Base-by-base conservation (phyloP, 1,284 basidiomycete species). In the Cryptococcus deneoformans region DNA sequence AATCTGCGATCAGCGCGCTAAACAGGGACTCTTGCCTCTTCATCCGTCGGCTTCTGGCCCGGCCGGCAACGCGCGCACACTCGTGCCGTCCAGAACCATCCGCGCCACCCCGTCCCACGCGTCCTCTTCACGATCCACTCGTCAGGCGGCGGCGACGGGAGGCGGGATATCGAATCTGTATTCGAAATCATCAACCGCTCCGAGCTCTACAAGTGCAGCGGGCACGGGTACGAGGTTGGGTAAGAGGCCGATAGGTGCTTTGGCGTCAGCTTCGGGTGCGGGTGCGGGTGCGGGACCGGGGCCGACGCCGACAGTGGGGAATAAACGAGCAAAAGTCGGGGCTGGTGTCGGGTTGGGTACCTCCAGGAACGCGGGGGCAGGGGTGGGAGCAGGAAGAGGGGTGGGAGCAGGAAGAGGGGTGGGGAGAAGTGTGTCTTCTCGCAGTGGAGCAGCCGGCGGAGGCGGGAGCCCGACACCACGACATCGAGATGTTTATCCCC, bases 141-240 rank as follows among this genome's bases (percentile, higher is more conserved):
- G 42, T 45, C 14, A 46, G 53, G 40, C 20, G 20, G 20, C 20
- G 20, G 20, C 20, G 20, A 20, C 20, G 76, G 87, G 82, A 5
- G 20, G 20, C 20, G 20, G 20, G 20, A 20, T 20, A 20, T 20
- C 20, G 20, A 20, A 20, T 20, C 20, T 20, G 20, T 20, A 20
- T 20, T 20, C 20, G 20, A 20, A 20, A 20, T 20, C 20, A 20
- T 20, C 20, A 20, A 20, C 20, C 20, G 20, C 20, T 20, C 20
- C 20, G 20, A 20, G 20, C 20, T 20, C 20, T 20, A 20, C 20
- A 20, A 20, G 20, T 20, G 20, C 20, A 20, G 20, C 11, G 7
- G 36, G 36, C 37, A 50, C 35, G 35, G 49, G 34, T 9, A 38
- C 35, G 11, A 20, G 20, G 20, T 20, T 20, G 20, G 20, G 20